These are phyloP conservation scores for Drechslerella dactyloides DNA, from an alignment of 2,329 filamentous ascomycete species.

Conservation along the genomic window DNA sequence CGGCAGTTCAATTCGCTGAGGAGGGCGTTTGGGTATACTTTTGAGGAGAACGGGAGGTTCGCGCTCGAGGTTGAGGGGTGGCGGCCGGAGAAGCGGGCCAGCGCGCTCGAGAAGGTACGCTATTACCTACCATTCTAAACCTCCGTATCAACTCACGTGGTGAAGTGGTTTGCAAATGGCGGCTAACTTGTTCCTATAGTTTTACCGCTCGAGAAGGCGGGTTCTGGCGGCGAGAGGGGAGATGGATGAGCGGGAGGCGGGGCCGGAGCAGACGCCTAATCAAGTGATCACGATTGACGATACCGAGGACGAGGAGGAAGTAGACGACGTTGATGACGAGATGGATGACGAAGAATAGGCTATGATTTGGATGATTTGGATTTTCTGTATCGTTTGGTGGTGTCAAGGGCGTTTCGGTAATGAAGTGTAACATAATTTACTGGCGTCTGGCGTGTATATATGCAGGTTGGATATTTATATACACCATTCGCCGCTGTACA, in stretches of 20 bases:
- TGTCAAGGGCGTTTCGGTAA: not conserved
- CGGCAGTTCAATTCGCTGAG: constrained; percentile 94
- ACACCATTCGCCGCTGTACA: not conserved
- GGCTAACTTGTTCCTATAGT: constrained; percentile 20
- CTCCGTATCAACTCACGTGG: not conserved
- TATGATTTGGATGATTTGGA: not conserved
- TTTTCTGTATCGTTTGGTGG: not conserved
- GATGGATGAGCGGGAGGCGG: constrained; percentile 16
- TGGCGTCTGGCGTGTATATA: not conserved
- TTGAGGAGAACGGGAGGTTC: constrained; percentile 73
- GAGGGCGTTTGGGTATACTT: constrained; percentile 72
- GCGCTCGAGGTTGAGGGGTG: constrained; percentile 87
- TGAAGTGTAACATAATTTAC: not conserved
- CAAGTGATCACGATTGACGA: constrained; percentile 44
- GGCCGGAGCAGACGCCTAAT: constrained; percentile 9
- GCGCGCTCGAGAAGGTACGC: constrained; percentile 42
- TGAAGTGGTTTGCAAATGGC: not conserved
- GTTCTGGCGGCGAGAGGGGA: constrained; percentile 32
- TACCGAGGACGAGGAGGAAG: constrained; percentile 34
- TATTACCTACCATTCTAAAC: not conserved
- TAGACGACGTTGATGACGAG: constrained; percentile 31
- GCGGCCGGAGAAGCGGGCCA: constrained; percentile 76
- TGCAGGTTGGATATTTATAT: not conserved
- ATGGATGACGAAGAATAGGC: constrained; percentile 14
- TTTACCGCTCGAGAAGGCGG: constrained; percentile 34